Evolutionary conservation across 2,329 filamentous ascomycete genomes (phyloP), one percentile per base, ranked within the genome.

Genomic region (Ceratocystis ficicola): DNA sequence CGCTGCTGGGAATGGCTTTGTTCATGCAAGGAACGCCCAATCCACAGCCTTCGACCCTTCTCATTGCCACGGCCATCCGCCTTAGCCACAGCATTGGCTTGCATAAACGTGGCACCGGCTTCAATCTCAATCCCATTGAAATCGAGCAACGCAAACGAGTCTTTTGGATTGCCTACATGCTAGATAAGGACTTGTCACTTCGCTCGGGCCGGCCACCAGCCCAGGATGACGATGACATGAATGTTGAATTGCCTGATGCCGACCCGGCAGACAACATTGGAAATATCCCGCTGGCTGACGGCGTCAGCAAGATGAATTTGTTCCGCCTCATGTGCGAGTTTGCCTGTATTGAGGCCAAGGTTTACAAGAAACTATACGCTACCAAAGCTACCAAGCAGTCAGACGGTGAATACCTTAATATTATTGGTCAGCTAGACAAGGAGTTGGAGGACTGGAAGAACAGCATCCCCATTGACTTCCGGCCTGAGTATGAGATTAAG

Each of bases 1-100:
- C 92, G 15, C 79, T 99, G 60, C 79, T 97, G 30, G 94, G 92
- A 68, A 96, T 97, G 87, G 86, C 91, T 1, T 79, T 96, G 17
- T 99, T 97, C 77, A 82, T 99, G 76, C 90, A 96, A 74, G 94
- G 94, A 69, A 97, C 94, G 0, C 93, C 94, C 0, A 99, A 97
- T 72, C 94, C 93, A 0, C 94, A 99, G 71, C 93, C 94, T 1
- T 89, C 90, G 1, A 96, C 95, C 73, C 87, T 96, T 71, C 82
- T 97, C 62, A 87, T 97, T 36, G 89, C 93, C 4, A 89, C 92
- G 12, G 94, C 94, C 2, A 93, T 97, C 70, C 83, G 94, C 64
- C 80, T 96, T 22, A 88, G 93, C 1, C 93, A 97, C 74, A 96
- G 88, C 72, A 96, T 99, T 71, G 94, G 94, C 22, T 81, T 99